Evolutionary conservation across 345 rosid genomes (phyloP).

Genomic region (Hevea brasiliensis): DNA sequence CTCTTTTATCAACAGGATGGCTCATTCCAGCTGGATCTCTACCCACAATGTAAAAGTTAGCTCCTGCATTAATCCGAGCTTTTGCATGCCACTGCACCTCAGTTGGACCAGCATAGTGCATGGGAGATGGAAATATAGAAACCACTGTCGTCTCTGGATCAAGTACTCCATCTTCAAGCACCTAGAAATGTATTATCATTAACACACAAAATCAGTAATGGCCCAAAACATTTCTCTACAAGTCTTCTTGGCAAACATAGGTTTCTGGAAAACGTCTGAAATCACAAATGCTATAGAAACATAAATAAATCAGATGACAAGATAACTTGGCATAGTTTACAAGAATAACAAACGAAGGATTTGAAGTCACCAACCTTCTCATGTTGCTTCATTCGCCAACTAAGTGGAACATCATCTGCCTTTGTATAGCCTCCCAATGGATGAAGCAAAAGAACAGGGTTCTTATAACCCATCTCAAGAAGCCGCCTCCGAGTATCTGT

Average conservation of each 20-base stretch:
- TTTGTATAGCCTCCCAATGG: slow-evolving; percentile 96
- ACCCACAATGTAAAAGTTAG: slow-evolving; percentile 98
- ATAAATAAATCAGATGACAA: not conserved
- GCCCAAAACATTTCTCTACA: not conserved
- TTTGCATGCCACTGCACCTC: slow-evolving; percentile 99
- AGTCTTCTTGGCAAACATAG: not conserved
- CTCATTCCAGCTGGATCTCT: slow-evolving; percentile 99
- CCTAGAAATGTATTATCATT: slow-evolving; percentile 47
- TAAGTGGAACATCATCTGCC: slow-evolving; percentile 97
- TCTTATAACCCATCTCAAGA: slow-evolving; percentile 94
- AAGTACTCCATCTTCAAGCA: slow-evolving; percentile 94
- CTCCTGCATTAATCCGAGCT: slow-evolving; percentile 97
- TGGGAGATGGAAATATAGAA: slow-evolving; percentile 97
- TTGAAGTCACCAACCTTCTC: slow-evolving; percentile 59
- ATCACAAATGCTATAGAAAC: not conserved
- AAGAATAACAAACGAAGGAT: not conserved
- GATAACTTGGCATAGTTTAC: not conserved
- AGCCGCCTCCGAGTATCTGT: slow-evolving; percentile 89
- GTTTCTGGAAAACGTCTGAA: not conserved
- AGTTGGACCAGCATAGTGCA: slow-evolving; percentile 99
- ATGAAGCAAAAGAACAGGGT: slow-evolving; percentile 91
- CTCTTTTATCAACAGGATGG: slow-evolving; percentile 93
- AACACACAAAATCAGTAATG: not conserved
- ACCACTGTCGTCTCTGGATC: slow-evolving; percentile 98
- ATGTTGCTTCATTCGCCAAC: slow-evolving; percentile 97